Evolutionary conservation across 2,329 filamentous ascomycete genomes (phyloP), one percentile per base, ranked within the genome.

Genomic region (Exophiala oligosperma): DNA sequence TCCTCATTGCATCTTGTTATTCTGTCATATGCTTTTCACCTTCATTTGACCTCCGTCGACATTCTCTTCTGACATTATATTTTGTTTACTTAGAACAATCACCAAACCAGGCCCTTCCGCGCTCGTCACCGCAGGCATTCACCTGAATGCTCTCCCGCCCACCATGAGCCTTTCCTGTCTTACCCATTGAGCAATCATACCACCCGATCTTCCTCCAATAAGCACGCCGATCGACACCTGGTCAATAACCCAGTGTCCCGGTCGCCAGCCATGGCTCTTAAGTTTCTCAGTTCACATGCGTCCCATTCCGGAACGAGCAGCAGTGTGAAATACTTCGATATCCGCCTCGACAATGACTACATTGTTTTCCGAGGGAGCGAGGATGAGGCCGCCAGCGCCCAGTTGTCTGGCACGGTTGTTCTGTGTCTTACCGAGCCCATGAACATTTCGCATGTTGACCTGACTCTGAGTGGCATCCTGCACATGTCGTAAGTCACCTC

Each of bases 351-450:
- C 52, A 87, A 88, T 68, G 87, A 91, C 68, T 89, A 92, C 57
- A 84, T 93, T 59, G 86, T 93, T 29, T 88, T 94, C 63, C 86
- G 90, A 53, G 90, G 90, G 60, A 82, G 77, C 65, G 86, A 90
- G 56, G 81, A 89, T 70, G 90, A 93, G 70, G 88, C 90, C 48
- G 84, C 88, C 44, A 90, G 88, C 61, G 89, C 91, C 67, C 75
- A 90, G 54, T 76, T 94, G 64, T 89, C 87, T 69, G 90, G 90
- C 48, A 84, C 83, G 24, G 76, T 93, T 32, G 87, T 92, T 37
- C 78, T 93, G 37, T 92, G 89, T 69, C 78, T 93, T 37, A 84
- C 85, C 23, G 80, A 87, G 41, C 78, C 86, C 0, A 75, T 92
- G 58, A 86, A 84, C 57, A 83, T 91, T 35, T 89, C 92, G 69